A percentile compares a stretch with the other conserved stretches of the same genome.
Evolutionary conservation across 2,329 filamentous ascomycete species (phyloP).

Genomic region (Alternaria alternata): DNA sequence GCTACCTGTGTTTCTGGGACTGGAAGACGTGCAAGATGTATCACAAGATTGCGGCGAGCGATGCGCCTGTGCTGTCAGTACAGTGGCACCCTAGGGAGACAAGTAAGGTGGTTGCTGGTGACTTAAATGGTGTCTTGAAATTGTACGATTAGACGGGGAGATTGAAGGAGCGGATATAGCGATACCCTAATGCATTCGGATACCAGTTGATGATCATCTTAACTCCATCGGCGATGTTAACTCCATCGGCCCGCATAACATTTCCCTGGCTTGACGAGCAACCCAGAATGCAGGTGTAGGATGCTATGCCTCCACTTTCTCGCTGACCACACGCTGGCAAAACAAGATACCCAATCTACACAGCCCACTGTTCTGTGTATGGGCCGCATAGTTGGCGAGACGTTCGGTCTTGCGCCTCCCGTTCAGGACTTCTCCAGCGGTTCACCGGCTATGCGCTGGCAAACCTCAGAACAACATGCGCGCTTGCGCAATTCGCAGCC

Average conservation of each 20-base stretch:
- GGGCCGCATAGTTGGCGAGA: not conserved
- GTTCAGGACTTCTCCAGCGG: not conserved
- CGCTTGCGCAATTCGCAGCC: slow-evolving; percentile 21
- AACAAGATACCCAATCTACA: not conserved
- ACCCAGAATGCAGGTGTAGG: not conserved
- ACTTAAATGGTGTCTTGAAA: slow-evolving; percentile 85
- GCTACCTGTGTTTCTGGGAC: slow-evolving; percentile 96
- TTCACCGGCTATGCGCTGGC: slow-evolving; percentile 14
- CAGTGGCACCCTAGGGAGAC: slow-evolving; percentile 99
- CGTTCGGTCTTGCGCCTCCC: not conserved
- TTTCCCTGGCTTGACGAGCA: not conserved
- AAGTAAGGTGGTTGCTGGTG: slow-evolving; percentile 90
- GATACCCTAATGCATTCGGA: slow-evolving; percentile 35
- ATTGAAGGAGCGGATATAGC: slow-evolving; percentile 13
- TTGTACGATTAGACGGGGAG: slow-evolving; percentile 80
- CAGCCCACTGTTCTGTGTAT: not conserved
- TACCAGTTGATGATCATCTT: not conserved
- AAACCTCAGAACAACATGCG: slow-evolving; percentile 14
- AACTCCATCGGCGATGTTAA: not conserved
- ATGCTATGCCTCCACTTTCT: not conserved
- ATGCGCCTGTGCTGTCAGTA: slow-evolving; percentile 82
- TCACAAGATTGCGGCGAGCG: slow-evolving; percentile 89
- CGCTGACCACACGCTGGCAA: not conserved
- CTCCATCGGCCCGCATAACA: not conserved
- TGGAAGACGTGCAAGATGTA: slow-evolving; percentile 99